phyloP scores from a whole-genome alignment of 805 yeast genomes.

The Zygosaccharomyces bisporus region DNA sequence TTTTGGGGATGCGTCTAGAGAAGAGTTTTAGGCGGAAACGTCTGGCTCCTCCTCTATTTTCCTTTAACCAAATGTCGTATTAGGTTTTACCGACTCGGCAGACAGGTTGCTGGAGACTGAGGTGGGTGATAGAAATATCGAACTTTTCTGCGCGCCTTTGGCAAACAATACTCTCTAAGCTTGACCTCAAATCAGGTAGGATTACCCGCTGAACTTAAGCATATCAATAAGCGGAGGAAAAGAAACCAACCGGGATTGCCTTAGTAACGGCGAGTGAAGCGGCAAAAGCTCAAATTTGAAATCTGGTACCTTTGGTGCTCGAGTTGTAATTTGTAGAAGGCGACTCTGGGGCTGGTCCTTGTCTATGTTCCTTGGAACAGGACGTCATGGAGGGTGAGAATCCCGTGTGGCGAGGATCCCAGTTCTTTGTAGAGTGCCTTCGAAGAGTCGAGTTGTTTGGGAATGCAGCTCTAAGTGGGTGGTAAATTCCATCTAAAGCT shows the following conservation, averaged over 20 bases:
- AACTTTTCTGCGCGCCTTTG: not conserved
- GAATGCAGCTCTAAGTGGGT: constrained; percentile 41
- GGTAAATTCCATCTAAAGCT: constrained; percentile 42
- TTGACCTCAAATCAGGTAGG: constrained; percentile 41
- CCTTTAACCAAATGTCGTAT: constrained; percentile 22
- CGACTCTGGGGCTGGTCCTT: constrained; percentile 34
- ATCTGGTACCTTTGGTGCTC: constrained; percentile 40
- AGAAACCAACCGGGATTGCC: constrained; percentile 46
- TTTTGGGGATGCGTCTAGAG: constrained; percentile 11
- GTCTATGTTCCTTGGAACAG: constrained; percentile 41
- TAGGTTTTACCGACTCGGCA: constrained; percentile 24
- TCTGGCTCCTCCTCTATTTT: constrained; percentile 2
- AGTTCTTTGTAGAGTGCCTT: constrained; percentile 33
- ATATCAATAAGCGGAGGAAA: constrained; percentile 46
- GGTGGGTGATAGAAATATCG: not conserved
- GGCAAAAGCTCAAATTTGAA: constrained; percentile 42
- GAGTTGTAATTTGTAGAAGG: constrained; percentile 42
- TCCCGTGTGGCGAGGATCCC: constrained; percentile 38
- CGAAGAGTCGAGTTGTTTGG: constrained; percentile 35
- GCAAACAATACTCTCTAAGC: constrained; percentile 24
- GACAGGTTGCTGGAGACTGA: not conserved
- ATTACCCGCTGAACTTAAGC: constrained; percentile 45
- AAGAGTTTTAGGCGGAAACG: not conserved
- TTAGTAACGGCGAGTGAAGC: constrained; percentile 44
- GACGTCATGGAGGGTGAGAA: constrained; percentile 44